Base-by-base conservation (phyloP, 2,329 filamentous ascomycete genomes). In the Monilinia fructigena region DNA sequence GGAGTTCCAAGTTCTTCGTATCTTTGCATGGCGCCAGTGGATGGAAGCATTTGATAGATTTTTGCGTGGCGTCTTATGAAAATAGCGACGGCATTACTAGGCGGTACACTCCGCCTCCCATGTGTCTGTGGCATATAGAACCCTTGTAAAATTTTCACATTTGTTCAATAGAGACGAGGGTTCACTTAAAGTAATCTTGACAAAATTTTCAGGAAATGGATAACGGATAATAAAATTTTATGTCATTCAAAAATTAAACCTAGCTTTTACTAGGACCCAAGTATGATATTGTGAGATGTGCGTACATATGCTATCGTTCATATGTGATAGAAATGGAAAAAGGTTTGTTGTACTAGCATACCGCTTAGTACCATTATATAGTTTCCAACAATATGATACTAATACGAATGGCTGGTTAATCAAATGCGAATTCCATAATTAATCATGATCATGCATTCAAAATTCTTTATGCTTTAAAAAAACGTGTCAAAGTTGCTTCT, bases 1-100 rank as follows among this genome's bases (percentile, higher is more conserved):
- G 48, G 48, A 55, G 48, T 63, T 55, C 7, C n/a, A 23, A 10
- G 40, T 38, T 40, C 16, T 55, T n/a, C 42, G 35, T 53, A 40
- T 12, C 28, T 53, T 47, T 47, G 18, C 58, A 50, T 50, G 58
- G 31, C 47, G 58, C n/a, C n/a, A 38, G n/a, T 60, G 58, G 58
- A 31, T 12, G 45, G 58, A 23, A 50, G 45, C 45, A 4, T 50
- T 26, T 26, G 45, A 60, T 50, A 50, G 14, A 11, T 50, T 42
- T n/a, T 38, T 18, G 20, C 20, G 18, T 38, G 58, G 45, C 20
- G 31, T 38, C 31, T 16, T 23, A 48, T 35, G 31, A 23, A 50
- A 16, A 2, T 50, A 23, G 40, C 20, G 11, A 38, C 12, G 48
- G 45, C 58, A 38, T 12, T 6, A 60, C 23, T 23, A 7, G 58